Conservation (phyloP, 2,329 filamentous ascomycete genomes). For the Fusarium dimerum region DNA sequence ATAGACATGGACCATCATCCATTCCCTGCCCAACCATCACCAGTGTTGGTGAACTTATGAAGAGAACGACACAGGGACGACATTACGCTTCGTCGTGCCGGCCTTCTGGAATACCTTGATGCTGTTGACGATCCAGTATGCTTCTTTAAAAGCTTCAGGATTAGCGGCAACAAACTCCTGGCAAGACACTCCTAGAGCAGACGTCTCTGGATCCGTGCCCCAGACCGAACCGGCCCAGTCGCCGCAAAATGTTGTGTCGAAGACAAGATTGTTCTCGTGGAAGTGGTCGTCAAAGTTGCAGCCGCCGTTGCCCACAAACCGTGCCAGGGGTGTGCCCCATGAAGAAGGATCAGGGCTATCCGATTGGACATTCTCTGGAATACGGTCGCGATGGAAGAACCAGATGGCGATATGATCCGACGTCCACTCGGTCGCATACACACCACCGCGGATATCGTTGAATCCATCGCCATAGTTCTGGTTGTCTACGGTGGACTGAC, state of each 20-base stretch:
- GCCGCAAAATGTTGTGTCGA: conserved; percentile 85
- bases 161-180: conserved; percentile 71
- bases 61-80: not conserved
- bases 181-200: conserved; percentile 63
- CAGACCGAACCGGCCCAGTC: conserved; percentile 80
- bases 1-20: no score
- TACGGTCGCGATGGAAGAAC: conserved; percentile 71
- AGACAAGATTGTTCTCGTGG: conserved; percentile 71
- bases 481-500: conserved; percentile 51
- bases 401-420: conserved; percentile 70
- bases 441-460: conserved; percentile 68
- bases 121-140: conserved; percentile 77
- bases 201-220: conserved; percentile 57
- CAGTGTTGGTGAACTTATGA: not conserved
- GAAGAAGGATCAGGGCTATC: conserved; percentile 61
- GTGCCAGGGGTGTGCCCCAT: conserved; percentile 71
- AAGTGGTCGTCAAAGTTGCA: conserved; percentile 76
- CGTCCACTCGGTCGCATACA: conserved; percentile 80
- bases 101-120: conserved; percentile 59
- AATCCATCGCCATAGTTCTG: conserved; percentile 68
- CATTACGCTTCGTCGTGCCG: not conserved
- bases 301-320: conserved; percentile 63
- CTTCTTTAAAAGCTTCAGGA: conserved; percentile 67
- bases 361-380: conserved; percentile 64
- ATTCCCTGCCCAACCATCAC: not conserved